A percentile compares a stretch with the other conserved stretches of the same genome.
Conservation (phyloP, 352 stramenopile species). For the Pythium rishiriense region DNA sequence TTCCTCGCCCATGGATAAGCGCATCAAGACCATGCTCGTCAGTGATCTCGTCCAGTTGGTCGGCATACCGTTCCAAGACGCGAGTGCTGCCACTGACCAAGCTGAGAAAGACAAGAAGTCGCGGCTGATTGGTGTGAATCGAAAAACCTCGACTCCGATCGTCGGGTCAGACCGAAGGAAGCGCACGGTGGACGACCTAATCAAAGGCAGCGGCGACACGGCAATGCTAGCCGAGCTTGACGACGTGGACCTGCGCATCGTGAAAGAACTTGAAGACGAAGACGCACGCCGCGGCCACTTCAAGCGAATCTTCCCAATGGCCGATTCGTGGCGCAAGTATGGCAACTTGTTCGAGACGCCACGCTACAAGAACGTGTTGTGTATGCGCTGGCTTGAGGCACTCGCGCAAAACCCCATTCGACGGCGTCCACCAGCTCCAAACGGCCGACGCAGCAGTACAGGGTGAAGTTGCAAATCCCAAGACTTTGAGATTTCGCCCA, state of each 20-base stretch:
- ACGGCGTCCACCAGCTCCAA: conserved; percentile 32
- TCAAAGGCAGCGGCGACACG: conserved; percentile 29
- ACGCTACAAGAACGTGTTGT: conserved; percentile 59
- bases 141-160: conserved; percentile 12
- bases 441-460: not conserved
- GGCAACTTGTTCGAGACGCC: conserved; percentile 51
- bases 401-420: conserved; percentile 19
- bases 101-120: conserved; percentile 49
- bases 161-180: conserved; percentile 10
- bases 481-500: not conserved
- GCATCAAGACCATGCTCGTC: conserved; percentile 89
- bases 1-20: conserved; percentile 84
- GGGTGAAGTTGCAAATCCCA: not conserved
- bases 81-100: conserved; percentile 33
- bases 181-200: conserved; percentile 40
- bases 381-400: conserved; percentile 50
- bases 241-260: conserved; percentile 48
- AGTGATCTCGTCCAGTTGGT: conserved; percentile 86
- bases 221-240: conserved; percentile 40
- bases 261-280: conserved; percentile 71
- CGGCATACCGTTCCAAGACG: conserved; percentile 55
- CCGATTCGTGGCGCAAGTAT: conserved; percentile 54
- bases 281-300: conserved; percentile 64
- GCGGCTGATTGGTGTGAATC: conserved; percentile 41
- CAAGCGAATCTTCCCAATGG: conserved; percentile 69